These are phyloP conservation scores for Solanum appendiculatum DNA, from an alignment of 257 asterid species.

Conservation along the genomic window DNA sequence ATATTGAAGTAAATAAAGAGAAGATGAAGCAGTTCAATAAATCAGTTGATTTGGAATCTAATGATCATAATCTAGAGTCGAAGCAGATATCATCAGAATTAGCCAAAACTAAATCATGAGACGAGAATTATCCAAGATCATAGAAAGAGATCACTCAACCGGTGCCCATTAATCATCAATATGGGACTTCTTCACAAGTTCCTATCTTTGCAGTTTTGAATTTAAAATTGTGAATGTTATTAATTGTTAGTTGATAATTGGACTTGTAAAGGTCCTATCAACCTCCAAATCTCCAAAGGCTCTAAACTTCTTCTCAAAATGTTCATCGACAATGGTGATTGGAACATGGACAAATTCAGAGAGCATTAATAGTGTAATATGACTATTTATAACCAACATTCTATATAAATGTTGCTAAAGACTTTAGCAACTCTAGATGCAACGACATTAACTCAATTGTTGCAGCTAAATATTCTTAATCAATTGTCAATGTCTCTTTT, in stretches of 20 bases:
- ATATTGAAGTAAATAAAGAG: not conserved
- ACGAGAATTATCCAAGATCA: not conserved
- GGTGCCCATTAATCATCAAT: not conserved
- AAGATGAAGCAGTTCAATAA: not conserved
- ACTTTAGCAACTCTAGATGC: too few relatives aligned
- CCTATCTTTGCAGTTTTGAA: too few relatives aligned
- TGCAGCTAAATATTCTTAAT: too few relatives aligned
- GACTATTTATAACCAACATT: too few relatives aligned
- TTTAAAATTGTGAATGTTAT: not conserved
- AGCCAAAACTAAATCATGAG: not conserved
- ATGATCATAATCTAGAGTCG: not conserved
- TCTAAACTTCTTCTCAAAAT: not conserved
- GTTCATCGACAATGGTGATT: not conserved
- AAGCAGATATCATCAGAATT: not conserved
- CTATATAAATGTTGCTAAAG: too few relatives aligned
- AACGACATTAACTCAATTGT: too few relatives aligned
- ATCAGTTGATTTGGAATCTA: not conserved
- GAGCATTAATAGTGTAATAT: too few relatives aligned
- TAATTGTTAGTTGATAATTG: not conserved
- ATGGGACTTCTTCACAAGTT: not conserved
- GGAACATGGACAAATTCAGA: not conserved
- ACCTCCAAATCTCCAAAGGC: not conserved
- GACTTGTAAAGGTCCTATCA: not conserved
- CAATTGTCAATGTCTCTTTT: too few relatives aligned
- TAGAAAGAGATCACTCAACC: not conserved